These are phyloP conservation scores for Aphanoascus verrucosus DNA, from an alignment of 2,329 filamentous ascomycete species.

Conservation along the genomic window DNA sequence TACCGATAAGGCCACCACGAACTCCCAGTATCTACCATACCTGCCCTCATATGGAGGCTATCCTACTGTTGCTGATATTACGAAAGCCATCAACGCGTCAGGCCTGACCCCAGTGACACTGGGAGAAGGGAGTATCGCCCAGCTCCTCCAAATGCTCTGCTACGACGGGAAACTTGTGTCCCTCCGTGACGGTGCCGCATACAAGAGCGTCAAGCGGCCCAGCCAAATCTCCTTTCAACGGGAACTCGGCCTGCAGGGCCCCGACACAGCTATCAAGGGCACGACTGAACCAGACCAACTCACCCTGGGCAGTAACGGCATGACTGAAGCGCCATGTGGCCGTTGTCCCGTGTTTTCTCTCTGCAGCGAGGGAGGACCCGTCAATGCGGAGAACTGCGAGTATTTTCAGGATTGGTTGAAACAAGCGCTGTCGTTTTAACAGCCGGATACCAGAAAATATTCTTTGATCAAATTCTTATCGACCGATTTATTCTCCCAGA, in stretches of 20 bases:
- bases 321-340: constrained; percentile 83
- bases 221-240: constrained; percentile 25
- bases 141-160: constrained; percentile 76
- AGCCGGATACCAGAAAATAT: background rate
- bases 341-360: constrained; percentile 86
- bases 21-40: constrained; percentile 39
- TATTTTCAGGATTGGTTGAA: constrained; percentile 82
- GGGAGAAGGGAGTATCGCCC: constrained; percentile 63
- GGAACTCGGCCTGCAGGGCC: constrained; percentile 26
- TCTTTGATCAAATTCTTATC: no score
- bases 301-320: constrained; percentile 53
- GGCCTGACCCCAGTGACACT: constrained; percentile 62
- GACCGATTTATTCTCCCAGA: background rate
- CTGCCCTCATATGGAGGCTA: constrained; percentile 62
- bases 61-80: constrained; percentile 69
- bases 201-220: constrained; percentile 37
- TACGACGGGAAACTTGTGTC: constrained; percentile 75
- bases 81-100: constrained; percentile 57
- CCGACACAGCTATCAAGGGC: constrained; percentile 25
- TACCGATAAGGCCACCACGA: constrained; percentile 21
- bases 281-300: constrained; percentile 27
- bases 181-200: constrained; percentile 41
- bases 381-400: constrained; percentile 79
- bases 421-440: constrained; percentile 29
- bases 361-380: constrained; percentile 80